Percentiles rank a stretch among this genome's conserved stretches.
phyloP scores from a whole-genome alignment of 2,329 filamentous ascomycete genomes.

The Sarocladium oryzae region DNA sequence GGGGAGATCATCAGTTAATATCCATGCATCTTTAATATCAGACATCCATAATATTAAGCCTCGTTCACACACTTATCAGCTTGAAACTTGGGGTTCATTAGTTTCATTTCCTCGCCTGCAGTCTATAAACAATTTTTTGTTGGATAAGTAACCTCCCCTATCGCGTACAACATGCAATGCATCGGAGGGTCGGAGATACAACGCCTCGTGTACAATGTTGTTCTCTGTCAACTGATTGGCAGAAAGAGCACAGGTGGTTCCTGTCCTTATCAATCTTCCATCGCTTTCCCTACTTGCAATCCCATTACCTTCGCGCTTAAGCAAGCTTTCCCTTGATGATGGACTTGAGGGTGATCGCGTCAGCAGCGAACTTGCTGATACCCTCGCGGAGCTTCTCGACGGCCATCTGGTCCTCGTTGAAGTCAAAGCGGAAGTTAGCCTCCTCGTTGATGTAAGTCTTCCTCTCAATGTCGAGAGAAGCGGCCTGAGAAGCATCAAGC shows the following conservation, averaged over 20 bases:
- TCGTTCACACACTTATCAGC: too few species aligned
- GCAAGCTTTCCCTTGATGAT: slow-evolving; percentile 82
- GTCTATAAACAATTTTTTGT: slow-evolving; percentile 10
- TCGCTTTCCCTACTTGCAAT: neutral
- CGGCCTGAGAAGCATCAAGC: slow-evolving; percentile 66
- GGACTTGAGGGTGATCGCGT: slow-evolving; percentile 87
- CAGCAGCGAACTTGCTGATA: slow-evolving; percentile 98
- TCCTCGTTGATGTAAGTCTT: slow-evolving; percentile 88
- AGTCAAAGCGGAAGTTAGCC: slow-evolving; percentile 90
- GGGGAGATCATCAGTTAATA: too few species aligned
- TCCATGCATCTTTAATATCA: too few species aligned
- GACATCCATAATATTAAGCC: too few species aligned
- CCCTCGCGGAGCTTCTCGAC: slow-evolving; percentile 99
- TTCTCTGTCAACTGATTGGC: neutral
- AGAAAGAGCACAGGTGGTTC: neutral
- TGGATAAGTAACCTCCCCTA: neutral
- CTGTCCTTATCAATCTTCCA: neutral
- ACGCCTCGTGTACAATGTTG: neutral
- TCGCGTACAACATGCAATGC: neutral
- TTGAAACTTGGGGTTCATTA: slow-evolving; percentile 8
- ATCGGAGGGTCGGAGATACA: neutral
- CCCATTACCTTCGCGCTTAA: slow-evolving; percentile 8
- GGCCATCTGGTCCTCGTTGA: slow-evolving; percentile 99
- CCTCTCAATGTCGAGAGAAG: slow-evolving; percentile 72
- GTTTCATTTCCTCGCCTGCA: neutral